Conservation (phyloP, 2,329 filamentous ascomycete genomes). For the Stemphylium lycopersici region DNA sequence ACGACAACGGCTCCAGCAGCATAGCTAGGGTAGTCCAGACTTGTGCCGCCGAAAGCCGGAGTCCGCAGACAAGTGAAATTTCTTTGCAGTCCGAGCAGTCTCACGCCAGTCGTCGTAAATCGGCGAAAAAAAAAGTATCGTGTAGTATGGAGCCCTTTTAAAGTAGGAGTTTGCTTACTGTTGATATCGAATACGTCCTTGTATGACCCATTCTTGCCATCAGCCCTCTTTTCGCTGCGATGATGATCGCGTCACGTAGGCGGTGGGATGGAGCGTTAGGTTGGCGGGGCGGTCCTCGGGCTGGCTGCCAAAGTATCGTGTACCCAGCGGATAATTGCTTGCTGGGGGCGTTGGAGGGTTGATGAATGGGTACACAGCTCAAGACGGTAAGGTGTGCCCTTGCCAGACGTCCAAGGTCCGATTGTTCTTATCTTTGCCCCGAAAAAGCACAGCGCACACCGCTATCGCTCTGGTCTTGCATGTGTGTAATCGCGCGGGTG, state of each 20-base stretch:
- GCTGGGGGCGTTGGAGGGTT: background rate
- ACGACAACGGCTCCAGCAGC: slow-evolving; percentile 26
- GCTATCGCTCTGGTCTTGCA: slow-evolving; percentile 28
- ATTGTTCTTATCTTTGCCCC: slow-evolving; percentile 23
- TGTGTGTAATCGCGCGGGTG: slow-evolving; percentile 11
- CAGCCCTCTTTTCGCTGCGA: background rate
- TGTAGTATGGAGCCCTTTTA: slow-evolving; percentile 6
- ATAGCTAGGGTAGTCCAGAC: slow-evolving; percentile 16
- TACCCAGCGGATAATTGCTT: slow-evolving; percentile 3
- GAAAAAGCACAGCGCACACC: slow-evolving; percentile 21
- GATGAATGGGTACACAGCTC: slow-evolving; percentile 7
- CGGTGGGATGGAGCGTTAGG: background rate
- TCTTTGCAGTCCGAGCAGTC: slow-evolving; percentile 14
- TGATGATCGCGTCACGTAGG: slow-evolving; percentile 5
- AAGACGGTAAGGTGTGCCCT: slow-evolving; percentile 16
- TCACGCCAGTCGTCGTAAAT: slow-evolving; percentile 19
- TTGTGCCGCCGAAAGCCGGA: slow-evolving; percentile 39
- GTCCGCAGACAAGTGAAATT: slow-evolving; percentile 22
- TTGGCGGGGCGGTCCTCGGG: slow-evolving; percentile 22
- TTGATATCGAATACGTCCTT: slow-evolving; percentile 47
- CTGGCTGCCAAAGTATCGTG: slow-evolving; percentile 4
- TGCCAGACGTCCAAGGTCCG: slow-evolving; percentile 15
- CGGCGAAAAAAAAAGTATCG: slow-evolving; percentile 23
- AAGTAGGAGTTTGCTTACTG: slow-evolving; percentile 37
- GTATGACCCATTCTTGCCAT: slow-evolving; percentile 31